Conservation (phyloP, 2,329 filamentous ascomycete species). For the Purpureocillium lavendulum region DNA sequence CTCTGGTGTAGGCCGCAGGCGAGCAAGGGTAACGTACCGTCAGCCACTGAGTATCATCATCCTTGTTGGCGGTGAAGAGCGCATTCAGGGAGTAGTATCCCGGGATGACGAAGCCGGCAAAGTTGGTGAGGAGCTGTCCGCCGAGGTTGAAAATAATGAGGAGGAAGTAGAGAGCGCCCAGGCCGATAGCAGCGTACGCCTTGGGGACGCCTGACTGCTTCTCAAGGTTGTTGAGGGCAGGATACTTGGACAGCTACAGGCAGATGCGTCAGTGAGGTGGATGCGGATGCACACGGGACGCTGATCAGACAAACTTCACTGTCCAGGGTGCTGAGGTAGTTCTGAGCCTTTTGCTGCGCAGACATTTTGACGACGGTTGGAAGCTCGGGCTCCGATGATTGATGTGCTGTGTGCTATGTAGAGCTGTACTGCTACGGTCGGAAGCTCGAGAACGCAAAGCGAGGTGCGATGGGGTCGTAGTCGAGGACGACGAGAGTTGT, state of each 20-base stretch:
- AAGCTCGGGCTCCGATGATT: slow-evolving; percentile 5
- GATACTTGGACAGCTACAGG: slow-evolving; percentile 73
- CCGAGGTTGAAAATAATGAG: slow-evolving; percentile 89
- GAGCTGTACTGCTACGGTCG: neutral
- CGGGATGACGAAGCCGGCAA: slow-evolving; percentile 75
- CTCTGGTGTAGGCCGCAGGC: no score
- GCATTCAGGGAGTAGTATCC: slow-evolving; percentile 78
- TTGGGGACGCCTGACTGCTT: slow-evolving; percentile 77
- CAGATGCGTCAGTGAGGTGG: neutral
- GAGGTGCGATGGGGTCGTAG: slow-evolving; percentile 5
- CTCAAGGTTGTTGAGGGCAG: slow-evolving; percentile 75
- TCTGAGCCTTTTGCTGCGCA: slow-evolving; percentile 67
- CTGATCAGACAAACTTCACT: slow-evolving; percentile 57
- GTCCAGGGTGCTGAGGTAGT: slow-evolving; percentile 72
- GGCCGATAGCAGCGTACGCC: slow-evolving; percentile 72
- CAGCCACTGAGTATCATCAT: slow-evolving; percentile 76
- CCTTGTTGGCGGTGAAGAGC: slow-evolving; percentile 62
- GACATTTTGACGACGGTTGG: slow-evolving; percentile 45
- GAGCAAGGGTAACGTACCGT: slow-evolving; percentile 43
- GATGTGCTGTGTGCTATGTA: no score
- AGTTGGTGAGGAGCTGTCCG: slow-evolving; percentile 79
- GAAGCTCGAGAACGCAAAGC: neutral
- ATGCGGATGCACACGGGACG: no score
- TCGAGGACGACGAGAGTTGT: slow-evolving; percentile 11
- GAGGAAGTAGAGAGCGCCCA: slow-evolving; percentile 77